phyloP scores from a whole-genome alignment of 352 stramenopile genomes.

The Chrysophaeum taylorii region DNA sequence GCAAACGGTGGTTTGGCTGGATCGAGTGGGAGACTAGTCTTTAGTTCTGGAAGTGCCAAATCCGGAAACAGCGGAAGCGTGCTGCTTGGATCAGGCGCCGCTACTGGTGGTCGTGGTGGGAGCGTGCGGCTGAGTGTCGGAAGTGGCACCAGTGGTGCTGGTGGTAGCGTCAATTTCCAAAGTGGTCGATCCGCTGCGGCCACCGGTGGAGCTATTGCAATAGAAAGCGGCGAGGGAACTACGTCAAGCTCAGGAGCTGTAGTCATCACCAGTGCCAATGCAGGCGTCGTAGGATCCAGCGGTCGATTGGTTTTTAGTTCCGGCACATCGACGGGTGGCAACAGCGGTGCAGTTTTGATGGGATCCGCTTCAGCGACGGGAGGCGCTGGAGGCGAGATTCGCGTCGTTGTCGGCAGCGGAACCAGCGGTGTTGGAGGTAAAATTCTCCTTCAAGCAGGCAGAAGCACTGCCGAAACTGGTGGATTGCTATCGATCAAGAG shows the following conservation, averaged over 20 bases:
- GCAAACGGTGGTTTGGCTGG: conserved; percentile 23
- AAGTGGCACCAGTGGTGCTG: conserved; percentile 25
- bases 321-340: conserved; percentile 36
- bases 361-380: conserved; percentile 28
- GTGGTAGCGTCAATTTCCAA: conserved; percentile 22
- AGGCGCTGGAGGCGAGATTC: conserved; percentile 36
- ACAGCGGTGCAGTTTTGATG: conserved; percentile 30
- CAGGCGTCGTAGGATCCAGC: conserved; percentile 35
- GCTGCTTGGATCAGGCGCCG: background rate
- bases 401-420: conserved; percentile 32
- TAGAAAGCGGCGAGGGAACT: conserved; percentile 9
- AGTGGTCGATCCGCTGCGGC: background rate
- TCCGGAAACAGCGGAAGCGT: conserved; percentile 13
- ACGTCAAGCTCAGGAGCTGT: conserved; percentile 22
- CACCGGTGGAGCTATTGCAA: background rate
- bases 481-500: no score
- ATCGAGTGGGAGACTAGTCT: conserved; percentile 22
- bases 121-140: conserved; percentile 23
- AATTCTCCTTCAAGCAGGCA: no score
- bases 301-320: conserved; percentile 38
- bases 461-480: no score
- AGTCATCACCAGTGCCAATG: conserved; percentile 35
- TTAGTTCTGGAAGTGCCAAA: conserved; percentile 22
- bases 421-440: no score
- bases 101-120: conserved; percentile 19